Percentiles rank a stretch among this genome's conserved stretches.
Evolutionary conservation across 768 basidiomycete species (phyloP).

Genomic region (Lactarius indigo): DNA sequence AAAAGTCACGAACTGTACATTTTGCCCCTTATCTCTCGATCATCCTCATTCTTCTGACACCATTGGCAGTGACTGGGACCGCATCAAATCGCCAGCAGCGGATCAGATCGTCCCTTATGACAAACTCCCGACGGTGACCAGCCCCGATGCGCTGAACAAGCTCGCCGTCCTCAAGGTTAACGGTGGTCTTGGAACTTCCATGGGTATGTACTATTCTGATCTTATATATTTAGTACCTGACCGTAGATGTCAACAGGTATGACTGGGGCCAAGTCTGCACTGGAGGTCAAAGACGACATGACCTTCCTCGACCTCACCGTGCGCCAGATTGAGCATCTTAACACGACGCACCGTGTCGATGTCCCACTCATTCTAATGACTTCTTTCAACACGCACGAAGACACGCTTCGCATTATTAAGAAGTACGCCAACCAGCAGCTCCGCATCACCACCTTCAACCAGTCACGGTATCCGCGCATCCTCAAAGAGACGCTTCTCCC

Average conservation of each 20-base stretch:
- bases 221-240: neutral
- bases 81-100: conserved; percentile 77
- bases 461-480: conserved; percentile 92
- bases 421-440: conserved; percentile 95
- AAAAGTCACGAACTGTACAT: conserved; percentile 83
- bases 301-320: conserved; percentile 95
- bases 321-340: conserved; percentile 93
- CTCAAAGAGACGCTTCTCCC: conserved; percentile 86
- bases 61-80: conserved; percentile 32
- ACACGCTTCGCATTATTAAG: conserved; percentile 94
- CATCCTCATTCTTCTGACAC: neutral
- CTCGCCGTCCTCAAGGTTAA: conserved; percentile 95
- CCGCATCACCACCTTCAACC: conserved; percentile 89
- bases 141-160: conserved; percentile 76
- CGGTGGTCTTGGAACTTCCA: conserved; percentile 88
- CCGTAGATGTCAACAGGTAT: conserved; percentile 46
- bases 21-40: conserved; percentile 8
- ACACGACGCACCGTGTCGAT: conserved; percentile 78
- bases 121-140: conserved; percentile 54
- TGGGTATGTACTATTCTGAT: conserved; percentile 48
- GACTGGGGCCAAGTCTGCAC: conserved; percentile 86
- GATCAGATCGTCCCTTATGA: conserved; percentile 87
- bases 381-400: conserved; percentile 97
- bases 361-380: conserved; percentile 99
- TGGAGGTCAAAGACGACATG: conserved; percentile 97